phyloP scores from a whole-genome alignment of 192 early-diverging fungal genomes.

The Geosiphon pyriformis region DNA sequence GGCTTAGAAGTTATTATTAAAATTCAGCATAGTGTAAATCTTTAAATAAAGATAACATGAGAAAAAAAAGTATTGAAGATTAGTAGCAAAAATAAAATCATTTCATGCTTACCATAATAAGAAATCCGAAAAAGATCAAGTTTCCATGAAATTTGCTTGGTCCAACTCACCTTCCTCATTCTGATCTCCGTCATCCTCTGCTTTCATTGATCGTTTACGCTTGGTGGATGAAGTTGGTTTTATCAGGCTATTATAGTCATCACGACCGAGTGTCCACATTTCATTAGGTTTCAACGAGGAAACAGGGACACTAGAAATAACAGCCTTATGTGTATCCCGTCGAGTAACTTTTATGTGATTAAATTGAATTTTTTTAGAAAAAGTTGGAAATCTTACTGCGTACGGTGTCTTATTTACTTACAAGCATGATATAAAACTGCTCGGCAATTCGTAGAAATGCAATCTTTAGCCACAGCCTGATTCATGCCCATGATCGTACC shows the following conservation, averaged over 20 bases:
- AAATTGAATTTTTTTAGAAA: background rate
- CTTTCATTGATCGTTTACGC: background rate
- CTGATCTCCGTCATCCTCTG: background rate
- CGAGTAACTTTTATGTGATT: conserved; percentile 37
- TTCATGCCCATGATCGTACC: conserved; percentile 57
- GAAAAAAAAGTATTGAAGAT: too few relatives aligned
- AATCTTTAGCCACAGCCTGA: conserved; percentile 48
- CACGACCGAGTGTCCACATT: conserved; percentile 38
- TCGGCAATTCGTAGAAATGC: conserved; percentile 50
- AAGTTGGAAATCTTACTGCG: background rate
- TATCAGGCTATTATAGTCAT: background rate
- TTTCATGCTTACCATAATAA: too few relatives aligned
- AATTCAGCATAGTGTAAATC: too few relatives aligned
- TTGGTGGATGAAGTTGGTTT: background rate
- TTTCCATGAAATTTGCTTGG: conserved; percentile 2
- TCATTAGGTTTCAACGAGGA: conserved; percentile 33
- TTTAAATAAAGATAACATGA: too few relatives aligned
- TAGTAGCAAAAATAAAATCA: too few relatives aligned
- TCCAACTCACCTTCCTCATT: background rate
- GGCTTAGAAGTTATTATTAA: too few relatives aligned
- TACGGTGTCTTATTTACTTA: conserved; percentile 17
- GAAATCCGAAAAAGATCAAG: too few relatives aligned
- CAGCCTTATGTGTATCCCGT: conserved; percentile 41
- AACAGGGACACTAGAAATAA: conserved; percentile 39
- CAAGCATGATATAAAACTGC: conserved; percentile 51